These are phyloP conservation scores for Claviceps lovelessii DNA, from an alignment of 2,329 filamentous ascomycete genomes.

Conservation along the genomic window DNA sequence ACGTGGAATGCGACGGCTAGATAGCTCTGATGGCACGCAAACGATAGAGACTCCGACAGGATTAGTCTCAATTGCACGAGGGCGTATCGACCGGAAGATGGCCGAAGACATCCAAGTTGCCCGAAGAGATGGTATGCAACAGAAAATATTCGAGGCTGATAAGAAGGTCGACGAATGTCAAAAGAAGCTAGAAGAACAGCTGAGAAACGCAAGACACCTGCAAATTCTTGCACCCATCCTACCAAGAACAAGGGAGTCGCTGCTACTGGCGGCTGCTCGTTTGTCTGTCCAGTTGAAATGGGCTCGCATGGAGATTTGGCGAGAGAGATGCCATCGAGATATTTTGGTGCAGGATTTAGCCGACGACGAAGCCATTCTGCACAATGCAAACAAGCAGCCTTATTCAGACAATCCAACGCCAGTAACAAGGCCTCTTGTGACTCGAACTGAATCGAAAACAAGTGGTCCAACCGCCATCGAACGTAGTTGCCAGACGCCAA, in stretches of 20 bases:
- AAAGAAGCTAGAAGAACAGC: conserved; percentile 65
- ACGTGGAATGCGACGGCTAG: conserved; percentile 56
- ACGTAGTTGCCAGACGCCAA: conserved; percentile 13
- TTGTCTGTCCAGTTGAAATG: conserved; percentile 84
- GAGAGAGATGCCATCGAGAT: conserved; percentile 76
- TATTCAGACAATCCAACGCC: conserved; percentile 11
- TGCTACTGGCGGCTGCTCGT: conserved; percentile 70
- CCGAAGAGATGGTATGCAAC: conserved; percentile 65
- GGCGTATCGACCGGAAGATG: conserved; percentile 66
- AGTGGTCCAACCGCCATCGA: conserved; percentile 14
- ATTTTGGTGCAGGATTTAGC: conserved; percentile 75
- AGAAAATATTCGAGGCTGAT: conserved; percentile 72
- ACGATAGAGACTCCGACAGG: conserved; percentile 57
- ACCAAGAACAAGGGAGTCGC: conserved; percentile 72
- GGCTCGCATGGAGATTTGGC: conserved; percentile 90
- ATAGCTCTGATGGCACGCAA: conserved; percentile 44
- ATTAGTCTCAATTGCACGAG: conserved; percentile 57
- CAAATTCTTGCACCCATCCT: conserved; percentile 82
- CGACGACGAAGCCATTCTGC: conserved; percentile 41
- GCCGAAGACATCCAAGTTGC: conserved; percentile 75
- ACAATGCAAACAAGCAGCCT: background rate
- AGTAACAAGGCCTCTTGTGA: conserved; percentile 11
- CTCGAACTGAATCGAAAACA: conserved; percentile 15
- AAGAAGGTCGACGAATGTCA: conserved; percentile 59
- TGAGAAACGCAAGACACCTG: conserved; percentile 82